Base-by-base conservation (phyloP, 169 alveolate species). In the Plasmodium relictum region DNA sequence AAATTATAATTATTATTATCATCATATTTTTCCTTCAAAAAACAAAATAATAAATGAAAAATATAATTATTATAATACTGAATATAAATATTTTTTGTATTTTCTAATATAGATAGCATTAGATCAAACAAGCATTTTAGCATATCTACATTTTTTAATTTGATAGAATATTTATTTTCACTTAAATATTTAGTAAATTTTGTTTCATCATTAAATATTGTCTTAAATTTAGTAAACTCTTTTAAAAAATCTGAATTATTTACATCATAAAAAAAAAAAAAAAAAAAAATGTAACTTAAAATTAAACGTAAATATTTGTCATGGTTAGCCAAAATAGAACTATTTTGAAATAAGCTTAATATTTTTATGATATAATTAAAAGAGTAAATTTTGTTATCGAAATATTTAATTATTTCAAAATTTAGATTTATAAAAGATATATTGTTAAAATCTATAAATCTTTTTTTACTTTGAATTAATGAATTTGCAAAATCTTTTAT, bases 401-500 rank as follows among this genome's bases (percentile, higher is more conserved):
- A 80, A 80, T 80, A 80, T 54, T 68, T 54, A 45, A 80, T 22
- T 68, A 80, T 80, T 16, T 50, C 70, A 16, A 80, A 56, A 62
- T 52, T 24, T 80, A 72, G 18, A 41, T 18, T 50, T 52, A 80
- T 10, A 80, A 68, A 68, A 50, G 54, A 48, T 24, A 54, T 18
- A 48, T 80, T 72, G 44, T 80, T 68, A 68, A 68, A 80, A 68
- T 80, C 68, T 18, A 80, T 18, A 68, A 54, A 54, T 24, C 66
- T 18, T n/a, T 58, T 68, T 62, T 80, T 80, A 59, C 90, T 72
- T 41, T 66, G 72, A 16, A 80, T 10, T 44, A 80, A 61, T 44
- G 83, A 20, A 68, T 52, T 68, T 7, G 90, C 90, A 69, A 39
- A 80, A 9, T 80, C 72, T 71, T 56, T 80, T 39, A 80, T 58